These are phyloP conservation scores for Diplotaxis tenuifolia DNA, from an alignment of 345 rosid genomes.

Conservation along the genomic window DNA sequence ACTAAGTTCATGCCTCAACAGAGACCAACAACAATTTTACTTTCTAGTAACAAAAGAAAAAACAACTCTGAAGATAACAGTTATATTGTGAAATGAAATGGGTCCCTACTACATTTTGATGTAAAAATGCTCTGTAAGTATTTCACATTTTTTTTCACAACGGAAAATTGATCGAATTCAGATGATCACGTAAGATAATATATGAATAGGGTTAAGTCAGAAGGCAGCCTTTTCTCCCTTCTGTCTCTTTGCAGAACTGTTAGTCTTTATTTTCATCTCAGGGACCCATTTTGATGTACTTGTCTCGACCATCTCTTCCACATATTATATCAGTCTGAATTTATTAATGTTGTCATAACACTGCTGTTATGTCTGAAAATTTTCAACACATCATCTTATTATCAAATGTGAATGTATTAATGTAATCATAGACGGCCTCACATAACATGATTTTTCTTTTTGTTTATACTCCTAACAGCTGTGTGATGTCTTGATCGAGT, in stretches of 20 bases:
- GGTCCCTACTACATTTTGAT: slow-evolving; percentile 20
- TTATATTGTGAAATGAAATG: neutral
- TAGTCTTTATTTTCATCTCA: slow-evolving; percentile 29
- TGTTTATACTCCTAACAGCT: neutral
- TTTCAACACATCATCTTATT: neutral
- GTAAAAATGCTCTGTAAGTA: slow-evolving; percentile 16
- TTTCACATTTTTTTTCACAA: slow-evolving; percentile 12
- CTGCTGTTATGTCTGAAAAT: neutral
- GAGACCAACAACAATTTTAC: slow-evolving; percentile 6
- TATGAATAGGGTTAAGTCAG: slow-evolving; percentile 30
- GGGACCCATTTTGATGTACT: slow-evolving; percentile 31
- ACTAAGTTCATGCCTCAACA: neutral
- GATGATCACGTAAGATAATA: slow-evolving; percentile 22
- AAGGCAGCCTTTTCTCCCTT: slow-evolving; percentile 30
- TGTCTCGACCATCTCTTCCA: slow-evolving; percentile 37
- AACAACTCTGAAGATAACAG: neutral
- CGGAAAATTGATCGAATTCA: slow-evolving; percentile 14
- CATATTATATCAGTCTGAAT: slow-evolving; percentile 27
- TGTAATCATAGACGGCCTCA: neutral
- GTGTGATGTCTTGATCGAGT: slow-evolving; percentile 11
- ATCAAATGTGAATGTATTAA: neutral
- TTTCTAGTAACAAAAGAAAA: neutral
- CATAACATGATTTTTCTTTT: neutral
- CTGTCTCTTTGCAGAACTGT: slow-evolving; percentile 29
- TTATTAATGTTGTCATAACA: slow-evolving; percentile 15